These are phyloP conservation scores for Emericellopsis atlantica DNA, from an alignment of 2,329 filamentous ascomycete species.

Conservation along the genomic window DNA sequence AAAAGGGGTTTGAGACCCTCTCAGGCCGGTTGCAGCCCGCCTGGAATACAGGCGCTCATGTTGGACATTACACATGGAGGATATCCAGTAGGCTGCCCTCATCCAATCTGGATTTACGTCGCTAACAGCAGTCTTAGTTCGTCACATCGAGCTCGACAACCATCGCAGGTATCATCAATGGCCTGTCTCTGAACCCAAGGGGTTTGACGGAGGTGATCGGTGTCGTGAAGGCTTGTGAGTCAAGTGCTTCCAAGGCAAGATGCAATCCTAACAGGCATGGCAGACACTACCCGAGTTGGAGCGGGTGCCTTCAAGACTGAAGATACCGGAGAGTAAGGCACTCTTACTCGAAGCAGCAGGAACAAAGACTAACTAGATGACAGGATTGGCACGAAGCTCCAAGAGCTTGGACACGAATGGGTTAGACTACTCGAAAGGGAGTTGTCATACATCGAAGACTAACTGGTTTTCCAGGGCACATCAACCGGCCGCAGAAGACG, in stretches of 20 bases:
- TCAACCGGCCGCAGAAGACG: conserved; percentile 48
- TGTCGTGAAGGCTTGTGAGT: conserved; percentile 45
- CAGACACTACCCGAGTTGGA: conserved; percentile 49
- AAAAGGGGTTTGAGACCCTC: background rate
- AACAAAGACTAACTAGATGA: conserved; percentile 7
- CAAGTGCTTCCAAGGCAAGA: background rate
- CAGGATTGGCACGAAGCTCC: conserved; percentile 28
- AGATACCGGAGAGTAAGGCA: conserved; percentile 24
- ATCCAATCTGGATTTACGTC: background rate
- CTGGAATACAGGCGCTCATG: conserved; percentile 34
- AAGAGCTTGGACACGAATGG: conserved; percentile 30
- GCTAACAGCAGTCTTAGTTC: background rate
- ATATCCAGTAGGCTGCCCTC: conserved; percentile 1
- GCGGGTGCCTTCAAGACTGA: conserved; percentile 58
- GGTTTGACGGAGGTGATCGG: conserved; percentile 49
- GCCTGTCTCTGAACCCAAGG: conserved; percentile 46
- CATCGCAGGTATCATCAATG: conserved; percentile 43
- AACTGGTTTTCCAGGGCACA: conserved; percentile 17
- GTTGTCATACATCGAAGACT: conserved; percentile 6
- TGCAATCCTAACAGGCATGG: background rate
- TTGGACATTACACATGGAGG: conserved; percentile 46
- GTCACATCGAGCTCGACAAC: conserved; percentile 33
- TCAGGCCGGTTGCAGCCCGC: background rate
- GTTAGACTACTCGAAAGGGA: conserved; percentile 6
- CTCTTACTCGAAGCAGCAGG: conserved; percentile 6